Conservation (phyloP, 371 early-diverging fungal species). For the Circinella minor region DNA sequence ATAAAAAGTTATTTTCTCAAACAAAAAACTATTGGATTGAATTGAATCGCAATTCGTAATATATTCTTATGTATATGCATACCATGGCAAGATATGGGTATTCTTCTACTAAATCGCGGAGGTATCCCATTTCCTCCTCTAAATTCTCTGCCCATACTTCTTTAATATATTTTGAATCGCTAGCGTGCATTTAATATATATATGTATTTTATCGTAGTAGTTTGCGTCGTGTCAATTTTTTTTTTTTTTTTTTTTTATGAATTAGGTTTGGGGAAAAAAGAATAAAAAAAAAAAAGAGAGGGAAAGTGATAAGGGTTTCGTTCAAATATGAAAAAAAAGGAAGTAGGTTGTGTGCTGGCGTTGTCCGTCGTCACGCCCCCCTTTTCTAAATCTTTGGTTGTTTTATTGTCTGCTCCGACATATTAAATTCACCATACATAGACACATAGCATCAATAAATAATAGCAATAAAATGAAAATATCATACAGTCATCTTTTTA, state of each 20-base stretch:
- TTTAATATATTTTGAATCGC: constrained; percentile 68
- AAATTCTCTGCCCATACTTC: constrained; percentile 99
- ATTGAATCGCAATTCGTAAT: too few species aligned
- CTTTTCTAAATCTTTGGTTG: too few species aligned
- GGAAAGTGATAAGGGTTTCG: neutral
- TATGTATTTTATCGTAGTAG: too few species aligned
- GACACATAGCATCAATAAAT: too few species aligned
- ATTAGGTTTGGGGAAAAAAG: neutral
- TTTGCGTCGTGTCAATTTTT: too few species aligned
- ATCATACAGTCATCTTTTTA: too few species aligned
- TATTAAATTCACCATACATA: too few species aligned
- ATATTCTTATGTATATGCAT: constrained; percentile 4
- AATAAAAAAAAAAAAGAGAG: neutral
- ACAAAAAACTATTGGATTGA: neutral
- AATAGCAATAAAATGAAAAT: too few species aligned
- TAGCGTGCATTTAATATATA: constrained; percentile 40
- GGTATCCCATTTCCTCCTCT: constrained; percentile 91
- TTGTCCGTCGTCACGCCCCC: too few species aligned
- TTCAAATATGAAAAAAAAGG: too few species aligned
- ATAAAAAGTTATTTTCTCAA: neutral
- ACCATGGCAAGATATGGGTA: constrained; percentile 99
- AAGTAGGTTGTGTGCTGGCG: too few species aligned
- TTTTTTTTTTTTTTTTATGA: neutral
- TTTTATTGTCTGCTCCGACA: too few species aligned
- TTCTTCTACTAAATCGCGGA: constrained; percentile 90